Conservation (phyloP, 164 flowering plant genomes). For the Tinospora cordifolia region DNA sequence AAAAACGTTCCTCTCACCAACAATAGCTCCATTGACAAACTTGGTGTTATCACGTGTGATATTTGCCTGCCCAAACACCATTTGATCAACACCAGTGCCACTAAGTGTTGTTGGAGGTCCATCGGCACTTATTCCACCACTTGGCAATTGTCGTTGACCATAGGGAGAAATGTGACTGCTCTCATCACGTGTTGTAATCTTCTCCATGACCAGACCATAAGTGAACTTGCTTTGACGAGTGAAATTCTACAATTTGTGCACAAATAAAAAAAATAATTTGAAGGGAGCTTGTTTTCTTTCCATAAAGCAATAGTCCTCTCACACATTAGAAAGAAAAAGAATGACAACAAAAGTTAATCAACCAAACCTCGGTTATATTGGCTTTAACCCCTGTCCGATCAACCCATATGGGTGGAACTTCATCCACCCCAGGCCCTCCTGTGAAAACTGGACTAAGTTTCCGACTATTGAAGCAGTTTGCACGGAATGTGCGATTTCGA, state of each 20-base stretch:
- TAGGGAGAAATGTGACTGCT: conserved; percentile 72
- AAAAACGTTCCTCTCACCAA: conserved; percentile 90
- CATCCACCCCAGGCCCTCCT: conserved; percentile 97
- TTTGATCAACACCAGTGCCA: conserved; percentile 86
- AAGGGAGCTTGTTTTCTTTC: not conserved
- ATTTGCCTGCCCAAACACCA: conserved; percentile 90
- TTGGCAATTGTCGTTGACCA: conserved; percentile 88
- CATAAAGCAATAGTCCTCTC: not conserved
- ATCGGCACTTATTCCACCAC: conserved; percentile 87
- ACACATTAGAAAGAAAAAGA: not conserved
- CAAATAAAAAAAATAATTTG: not conserved
- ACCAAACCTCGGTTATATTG: conserved; percentile 79
- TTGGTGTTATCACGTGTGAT: conserved; percentile 93
- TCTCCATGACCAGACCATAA: conserved; percentile 96
- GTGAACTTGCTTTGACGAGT: conserved; percentile 94
- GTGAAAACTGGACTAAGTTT: conserved; percentile 98
- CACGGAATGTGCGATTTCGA: conserved; percentile 74
- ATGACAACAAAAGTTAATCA: not conserved
- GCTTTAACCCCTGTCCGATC: conserved; percentile 92
- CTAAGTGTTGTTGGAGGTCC: conserved; percentile 99
- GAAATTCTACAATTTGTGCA: conserved; percentile 49
- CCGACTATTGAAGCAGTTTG: conserved; percentile 89
- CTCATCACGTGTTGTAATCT: conserved; percentile 95
- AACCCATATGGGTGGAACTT: conserved; percentile 98
- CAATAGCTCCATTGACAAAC: conserved; percentile 89